Conservation (phyloP, 202 grass and related monocot genomes). For the Digitaria exilis region DNA sequence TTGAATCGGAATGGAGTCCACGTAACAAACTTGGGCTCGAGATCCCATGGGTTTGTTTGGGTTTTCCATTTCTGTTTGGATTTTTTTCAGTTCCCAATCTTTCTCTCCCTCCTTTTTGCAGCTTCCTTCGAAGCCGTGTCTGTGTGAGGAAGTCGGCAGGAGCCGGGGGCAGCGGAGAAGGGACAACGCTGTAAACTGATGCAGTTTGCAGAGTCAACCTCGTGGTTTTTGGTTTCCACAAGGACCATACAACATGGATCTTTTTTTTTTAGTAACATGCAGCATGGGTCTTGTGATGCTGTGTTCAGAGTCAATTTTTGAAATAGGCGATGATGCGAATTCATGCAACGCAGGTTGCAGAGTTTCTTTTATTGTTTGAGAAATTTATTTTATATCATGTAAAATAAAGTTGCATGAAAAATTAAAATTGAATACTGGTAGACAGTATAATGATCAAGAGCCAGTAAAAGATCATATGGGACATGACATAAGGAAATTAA, state of each 20-base stretch:
- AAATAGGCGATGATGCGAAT: too few species aligned
- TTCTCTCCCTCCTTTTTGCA: conserved; percentile 33
- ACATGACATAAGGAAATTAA: neutral
- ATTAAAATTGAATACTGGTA: neutral
- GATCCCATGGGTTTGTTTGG: neutral
- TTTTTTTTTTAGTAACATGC: too few species aligned
- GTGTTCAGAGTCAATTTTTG: too few species aligned
- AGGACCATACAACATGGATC: neutral
- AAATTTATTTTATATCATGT: neutral
- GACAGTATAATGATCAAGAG: neutral
- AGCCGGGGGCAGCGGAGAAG: neutral
- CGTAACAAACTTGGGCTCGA: conserved; percentile 43
- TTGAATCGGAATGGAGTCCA: conserved; percentile 35
- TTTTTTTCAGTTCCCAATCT: neutral
- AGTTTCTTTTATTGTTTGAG: too few species aligned
- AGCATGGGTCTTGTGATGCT: too few species aligned
- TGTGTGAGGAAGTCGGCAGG: neutral
- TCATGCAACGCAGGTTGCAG: too few species aligned
- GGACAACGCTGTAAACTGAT: neutral
- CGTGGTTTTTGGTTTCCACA: neutral
- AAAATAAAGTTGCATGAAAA: neutral
- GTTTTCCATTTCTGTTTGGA: neutral
- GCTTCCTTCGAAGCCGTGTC: neutral
- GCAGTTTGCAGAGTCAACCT: neutral
- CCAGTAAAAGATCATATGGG: neutral